Evolutionary conservation across 495 filamentous ascomycete genomes (phyloP).

Genomic region (Immersiella caudata): DNA sequence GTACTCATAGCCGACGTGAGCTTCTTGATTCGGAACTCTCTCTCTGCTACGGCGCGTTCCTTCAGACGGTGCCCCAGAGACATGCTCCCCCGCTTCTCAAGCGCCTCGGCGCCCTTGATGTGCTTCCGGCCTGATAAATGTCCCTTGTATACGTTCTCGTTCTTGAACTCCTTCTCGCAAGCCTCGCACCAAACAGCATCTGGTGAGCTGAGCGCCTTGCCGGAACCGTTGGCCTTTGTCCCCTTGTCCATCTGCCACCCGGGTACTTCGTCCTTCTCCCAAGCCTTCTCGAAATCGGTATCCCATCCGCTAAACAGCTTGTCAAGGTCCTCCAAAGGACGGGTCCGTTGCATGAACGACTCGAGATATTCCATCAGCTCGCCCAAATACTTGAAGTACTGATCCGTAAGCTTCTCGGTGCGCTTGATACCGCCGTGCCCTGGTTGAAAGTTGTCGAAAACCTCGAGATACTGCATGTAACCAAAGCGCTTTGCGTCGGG

Average conservation of each 20-base stretch:
- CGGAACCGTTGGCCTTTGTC: constrained; percentile 38
- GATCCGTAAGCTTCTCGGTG: constrained; percentile 81
- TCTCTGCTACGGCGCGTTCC: constrained; percentile 87
- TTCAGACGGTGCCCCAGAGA: constrained; percentile 64
- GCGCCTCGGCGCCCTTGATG: constrained; percentile 72
- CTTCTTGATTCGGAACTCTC: constrained; percentile 79
- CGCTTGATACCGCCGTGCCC: constrained; percentile 71
- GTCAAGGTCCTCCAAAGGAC: constrained; percentile 80
- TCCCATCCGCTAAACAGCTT: constrained; percentile 75
- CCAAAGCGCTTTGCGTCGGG: constrained; percentile 77
- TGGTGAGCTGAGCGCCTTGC: constrained; percentile 56
- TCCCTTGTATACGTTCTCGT: constrained; percentile 88
- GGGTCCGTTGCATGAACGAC: constrained; percentile 75
- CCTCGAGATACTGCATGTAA: constrained; percentile 88
- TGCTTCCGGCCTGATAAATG: constrained; percentile 93
- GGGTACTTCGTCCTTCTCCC: constrained; percentile 74
- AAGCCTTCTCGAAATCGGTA: constrained; percentile 78
- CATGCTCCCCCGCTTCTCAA: constrained; percentile 37
- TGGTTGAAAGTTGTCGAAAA: constrained; percentile 82
- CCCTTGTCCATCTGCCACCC: constrained; percentile 72
- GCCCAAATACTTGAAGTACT: constrained; percentile 88
- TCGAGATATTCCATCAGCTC: constrained; percentile 81
- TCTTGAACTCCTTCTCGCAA: constrained; percentile 93
- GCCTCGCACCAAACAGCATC: constrained; percentile 84
- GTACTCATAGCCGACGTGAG: constrained; percentile 74